Conservation (phyloP, 2,329 filamentous ascomycete genomes). For the Alternaria novae-zelandiae region DNA sequence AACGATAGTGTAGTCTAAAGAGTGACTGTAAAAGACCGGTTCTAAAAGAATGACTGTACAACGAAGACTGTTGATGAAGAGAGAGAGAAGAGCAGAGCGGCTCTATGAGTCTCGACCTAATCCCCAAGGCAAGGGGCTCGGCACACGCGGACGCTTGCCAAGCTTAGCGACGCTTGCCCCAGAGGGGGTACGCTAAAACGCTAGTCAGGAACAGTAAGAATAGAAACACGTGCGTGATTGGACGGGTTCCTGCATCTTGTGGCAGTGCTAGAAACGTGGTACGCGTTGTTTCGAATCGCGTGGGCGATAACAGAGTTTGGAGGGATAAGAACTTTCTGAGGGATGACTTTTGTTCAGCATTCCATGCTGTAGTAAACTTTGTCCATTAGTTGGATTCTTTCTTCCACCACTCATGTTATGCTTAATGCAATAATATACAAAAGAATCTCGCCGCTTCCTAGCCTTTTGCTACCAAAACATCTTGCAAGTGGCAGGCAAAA, state of each 20-base stretch:
- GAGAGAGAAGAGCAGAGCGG: conserved; percentile 4
- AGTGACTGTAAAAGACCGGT: conserved; percentile 16
- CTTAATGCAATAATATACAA: conserved; percentile 15
- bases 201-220: conserved; percentile 29
- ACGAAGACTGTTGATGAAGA: conserved; percentile 16
- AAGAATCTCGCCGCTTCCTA: conserved; percentile 5
- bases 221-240: conserved; percentile 19
- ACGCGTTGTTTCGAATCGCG: background rate
- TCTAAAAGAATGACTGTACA: conserved; percentile 20
- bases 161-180: conserved; percentile 9
- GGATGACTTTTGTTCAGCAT: background rate
- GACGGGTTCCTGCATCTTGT: conserved; percentile 16
- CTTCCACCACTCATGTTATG: background rate
- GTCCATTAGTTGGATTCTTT: background rate
- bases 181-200: conserved; percentile 11
- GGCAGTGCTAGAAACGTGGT: background rate
- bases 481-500: background rate
- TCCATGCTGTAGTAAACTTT: background rate
- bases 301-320: background rate
- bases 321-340: background rate
- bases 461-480: background rate
- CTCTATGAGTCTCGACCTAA: conserved; percentile 7
- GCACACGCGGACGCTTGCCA: conserved; percentile 3
- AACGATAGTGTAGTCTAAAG: conserved; percentile 21
- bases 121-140: conserved; percentile 11